Evolutionary conservation across 2,329 filamentous ascomycete genomes (phyloP), one percentile per base, ranked within the genome.

Genomic region (Apiospora aurea): DNA sequence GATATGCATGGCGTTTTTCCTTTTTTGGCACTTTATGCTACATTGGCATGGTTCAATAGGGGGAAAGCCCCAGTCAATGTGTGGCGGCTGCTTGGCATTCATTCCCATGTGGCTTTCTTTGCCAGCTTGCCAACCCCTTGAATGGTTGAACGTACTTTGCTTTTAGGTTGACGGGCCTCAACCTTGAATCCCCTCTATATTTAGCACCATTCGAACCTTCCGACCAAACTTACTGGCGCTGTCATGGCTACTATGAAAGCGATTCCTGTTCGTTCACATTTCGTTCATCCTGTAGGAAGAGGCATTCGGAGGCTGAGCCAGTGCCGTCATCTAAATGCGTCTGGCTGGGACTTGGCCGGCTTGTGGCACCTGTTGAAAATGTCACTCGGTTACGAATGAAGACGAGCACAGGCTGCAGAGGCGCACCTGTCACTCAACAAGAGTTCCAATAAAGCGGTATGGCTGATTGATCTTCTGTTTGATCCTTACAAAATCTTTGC

Each of bases 21-120:
- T n/a, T n/a, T n/a, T n/a, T 10, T 49, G 18, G 57, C 57, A 10
- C 57, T 64, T 64, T 29, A 64, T 64, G 57, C 57, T 64, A n/a
- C 57, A 64, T 41, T 34, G 57, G 57, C 34, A 41, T n/a, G 34
- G 10, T 41, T 41, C 16, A 64, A 64, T 64, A 64, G 34, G 57
- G 29, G 57, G 57, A 11, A 24, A n/a, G 4, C 18, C 57, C 57
- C 34, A 64, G 41, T 41, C 34, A 64, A 41, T 41, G 57, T 64
- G 57, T 64, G 57, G 57, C 57, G 57, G 57, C 57, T 64, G 34
- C 57, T 64, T 41, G 21, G 29, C 11, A n/a, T 41, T 7, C 2
- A 13, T 29, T 38, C 4, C 34, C 34, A n/a, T 41, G 57, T 64
- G 57, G 57, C 57, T 64, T 64, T 29, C 26, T 29, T 29, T 29